Evolutionary conservation across 78 protist species (phyloP), one percentile per base, ranked within the genome.

Genomic region (Creolimax fragrantissima): DNA sequence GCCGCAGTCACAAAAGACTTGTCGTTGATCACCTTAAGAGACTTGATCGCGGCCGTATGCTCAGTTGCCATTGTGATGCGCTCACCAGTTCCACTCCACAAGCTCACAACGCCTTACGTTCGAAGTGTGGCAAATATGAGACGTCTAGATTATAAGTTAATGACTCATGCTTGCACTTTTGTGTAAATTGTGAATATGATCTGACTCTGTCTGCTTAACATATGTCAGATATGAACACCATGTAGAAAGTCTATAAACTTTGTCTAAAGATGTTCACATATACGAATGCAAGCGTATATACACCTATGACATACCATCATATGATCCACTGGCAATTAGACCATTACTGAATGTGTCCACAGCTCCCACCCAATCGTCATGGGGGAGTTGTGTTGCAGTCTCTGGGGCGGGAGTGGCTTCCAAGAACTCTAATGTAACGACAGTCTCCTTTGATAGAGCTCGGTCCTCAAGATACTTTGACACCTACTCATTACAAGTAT

Each of bases 291-390:
- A n/a, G n/a, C n/a, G n/a, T n/a, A n/a, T n/a, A n/a, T n/a, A n/a
- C n/a, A n/a, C n/a, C n/a, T n/a, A n/a, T n/a, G n/a, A n/a, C 24
- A 6, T 36, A 39, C 84, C 43, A 39, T 84, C 89, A 3, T 84
- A 84, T 39, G 89, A 84, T 35, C 44, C 89, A 42, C 58, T 37
- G 39, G 36, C 39, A 5, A 83, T 32, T 7, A 83, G 86, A 2
- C 86, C n/a, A 39, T 58, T 58, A 24, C 74, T 58, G 74, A 32
- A 32, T 17, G 74, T 58, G 24, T 58, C 74, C 5, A 84, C 5
- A 36, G 89, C 89, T 4, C 42, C 42, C 44, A 84, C 42, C 89
- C 89, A 84, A 7, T 84, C 89, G 89, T 84, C 89, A 32, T 84
- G 89, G 41, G 41, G 4, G 2, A 35, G 5, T 4, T 4, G 36